Evolutionary conservation across 495 filamentous ascomycete genomes (phyloP).

Genomic region (Penicillium cosmopolitanum): DNA sequence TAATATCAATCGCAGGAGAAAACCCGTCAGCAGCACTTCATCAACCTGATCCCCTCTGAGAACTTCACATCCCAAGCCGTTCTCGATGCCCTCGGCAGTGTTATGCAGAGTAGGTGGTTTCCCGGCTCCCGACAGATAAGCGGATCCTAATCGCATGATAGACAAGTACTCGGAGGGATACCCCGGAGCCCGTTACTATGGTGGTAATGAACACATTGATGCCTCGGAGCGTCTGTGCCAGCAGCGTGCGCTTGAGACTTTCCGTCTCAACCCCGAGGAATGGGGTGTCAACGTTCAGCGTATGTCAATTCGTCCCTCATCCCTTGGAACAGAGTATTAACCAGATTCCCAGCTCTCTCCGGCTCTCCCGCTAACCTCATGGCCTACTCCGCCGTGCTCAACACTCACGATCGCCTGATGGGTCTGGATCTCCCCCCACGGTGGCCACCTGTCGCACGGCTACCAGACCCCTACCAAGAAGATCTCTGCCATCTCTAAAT

Average conservation of each 20-base stretch:
- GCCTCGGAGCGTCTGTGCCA: conserved; percentile 88
- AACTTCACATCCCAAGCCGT: conserved; percentile 99
- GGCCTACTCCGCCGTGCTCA: conserved; percentile 90
- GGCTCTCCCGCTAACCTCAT: conserved; percentile 96
- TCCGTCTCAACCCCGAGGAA: conserved; percentile 77
- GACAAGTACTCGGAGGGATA: conserved; percentile 99
- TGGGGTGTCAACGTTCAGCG: conserved; percentile 99
- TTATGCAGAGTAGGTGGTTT: conserved; percentile 86
- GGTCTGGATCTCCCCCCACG: conserved; percentile 95
- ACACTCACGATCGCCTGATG: conserved; percentile 95
- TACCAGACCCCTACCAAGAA: conserved; percentile 99
- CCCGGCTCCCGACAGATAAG: conserved; percentile 3
- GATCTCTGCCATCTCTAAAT: conserved; percentile 97
- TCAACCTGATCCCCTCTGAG: conserved; percentile 98
- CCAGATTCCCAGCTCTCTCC: conserved; percentile 72
- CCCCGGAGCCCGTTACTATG: conserved; percentile 95
- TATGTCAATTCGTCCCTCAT: conserved; percentile 42
- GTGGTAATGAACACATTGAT: conserved; percentile 95
- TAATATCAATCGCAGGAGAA: conserved; percentile 70
- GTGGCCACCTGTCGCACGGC: conserved; percentile 94
- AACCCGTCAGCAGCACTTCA: conserved; percentile 91
- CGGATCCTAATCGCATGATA: conserved; percentile 37
- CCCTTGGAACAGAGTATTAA: conserved; percentile 14
- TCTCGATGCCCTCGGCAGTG: conserved; percentile 92
- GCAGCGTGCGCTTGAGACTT: conserved; percentile 82